Base-by-base conservation (phyloP, 2,329 filamentous ascomycete species). In the Aspergillus jensenii region DNA sequence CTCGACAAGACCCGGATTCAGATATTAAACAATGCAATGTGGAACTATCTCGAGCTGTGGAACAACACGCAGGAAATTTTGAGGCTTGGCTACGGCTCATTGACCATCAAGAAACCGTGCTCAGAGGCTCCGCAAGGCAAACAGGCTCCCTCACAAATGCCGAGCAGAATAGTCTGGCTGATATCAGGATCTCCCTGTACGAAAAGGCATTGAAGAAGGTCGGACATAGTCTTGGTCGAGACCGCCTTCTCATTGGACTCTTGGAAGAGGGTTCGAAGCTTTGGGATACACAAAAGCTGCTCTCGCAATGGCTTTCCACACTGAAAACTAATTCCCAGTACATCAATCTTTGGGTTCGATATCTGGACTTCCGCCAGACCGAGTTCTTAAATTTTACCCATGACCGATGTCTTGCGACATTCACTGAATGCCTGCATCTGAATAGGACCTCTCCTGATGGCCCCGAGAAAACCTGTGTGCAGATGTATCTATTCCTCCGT, bases 151-250 rank as follows among this genome's bases (percentile, higher is more conserved):
- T 80, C 23, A 87, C 85, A 0, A 77, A 79, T 27, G 84, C 87
- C 3, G 89, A 95, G 67, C 78, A 79, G 51, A 83, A 82, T 60
- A 88, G 88, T 61, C 84, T 90, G 55, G 87, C 91, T 3, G 89
- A 95, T 62, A 86, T 96, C 55, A 93, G 91, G 63, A 77, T 96
- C 2, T 86, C 88, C 2, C 85, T 96, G 60, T 90, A 93, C 59
- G 86, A 93, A 62, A 87, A 91, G 60, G 93, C 93, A 0, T 72
- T 96, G 7, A 76, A 79, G 11, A 83, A 88, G 46, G 79, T 84
- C 1, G 74, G 77, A 1, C 65, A 76, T 37, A 61, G 69, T 17
- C 49, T 73, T 17, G 81, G 82, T 43, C 82, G 84, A 15, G 83
- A 90, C 59, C 76, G 75, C 8, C 79, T 97, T 1, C 71, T 92